phyloP scores from a whole-genome alignment of 768 basidiomycete species.

The Plicaturopsis crispa region DNA sequence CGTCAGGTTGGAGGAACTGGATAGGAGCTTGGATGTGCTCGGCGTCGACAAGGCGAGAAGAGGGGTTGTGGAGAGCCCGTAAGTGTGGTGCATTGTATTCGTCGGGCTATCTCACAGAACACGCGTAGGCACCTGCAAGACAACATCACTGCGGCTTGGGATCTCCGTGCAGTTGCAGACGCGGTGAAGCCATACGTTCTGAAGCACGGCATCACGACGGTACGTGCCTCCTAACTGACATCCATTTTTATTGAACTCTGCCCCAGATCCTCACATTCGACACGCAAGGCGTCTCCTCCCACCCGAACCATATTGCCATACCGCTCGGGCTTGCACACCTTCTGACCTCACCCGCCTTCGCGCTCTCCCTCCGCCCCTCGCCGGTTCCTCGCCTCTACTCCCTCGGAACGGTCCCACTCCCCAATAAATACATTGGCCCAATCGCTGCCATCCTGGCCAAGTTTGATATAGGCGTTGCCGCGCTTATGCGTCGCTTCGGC shows the following conservation, averaged over 20 bases:
- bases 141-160: conserved; percentile 64
- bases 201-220: conserved; percentile 53
- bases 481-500: conserved; percentile 18
- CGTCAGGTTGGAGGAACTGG: conserved; percentile 50
- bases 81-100: conserved; percentile 18
- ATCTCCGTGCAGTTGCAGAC: conserved; percentile 45
- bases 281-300: conserved; percentile 62
- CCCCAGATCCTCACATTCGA: conserved; percentile 87
- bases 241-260: conserved; percentile 1
- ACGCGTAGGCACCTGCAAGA: conserved; percentile 61
- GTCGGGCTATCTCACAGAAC: conserved; percentile 6
- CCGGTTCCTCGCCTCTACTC: conserved; percentile 37
- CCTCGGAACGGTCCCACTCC: conserved; percentile 49
- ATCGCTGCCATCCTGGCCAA: conserved; percentile 45
- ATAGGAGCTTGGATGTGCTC: conserved; percentile 55
- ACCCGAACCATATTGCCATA: conserved; percentile 81
- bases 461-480: conserved; percentile 26
- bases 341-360: conserved; percentile 20
- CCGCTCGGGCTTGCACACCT: conserved; percentile 46
- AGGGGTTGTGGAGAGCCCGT: conserved; percentile 68
- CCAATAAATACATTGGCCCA: conserved; percentile 56
- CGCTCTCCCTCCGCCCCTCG: conserved; percentile 6
- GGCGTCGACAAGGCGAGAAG: conserved; percentile 50
- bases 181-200: conserved; percentile 53
- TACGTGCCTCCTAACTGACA: conserved; percentile 23